A percentile compares a stretch with the other conserved stretches of the same genome.
Evolutionary conservation across 306 rosid species (phyloP).

Genomic region (Glycine latifolia): DNA sequence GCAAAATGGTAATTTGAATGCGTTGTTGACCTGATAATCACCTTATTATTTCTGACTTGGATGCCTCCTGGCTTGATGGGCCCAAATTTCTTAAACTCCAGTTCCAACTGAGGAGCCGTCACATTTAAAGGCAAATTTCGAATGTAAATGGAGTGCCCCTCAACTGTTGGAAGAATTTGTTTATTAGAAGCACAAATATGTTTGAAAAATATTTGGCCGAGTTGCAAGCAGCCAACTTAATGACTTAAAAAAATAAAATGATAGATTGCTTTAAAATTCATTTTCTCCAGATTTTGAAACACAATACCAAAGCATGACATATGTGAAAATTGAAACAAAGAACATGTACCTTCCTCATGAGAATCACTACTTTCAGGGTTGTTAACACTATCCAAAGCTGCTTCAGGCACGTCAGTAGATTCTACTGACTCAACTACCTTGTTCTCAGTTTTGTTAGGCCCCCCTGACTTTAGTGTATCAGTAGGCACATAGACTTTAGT

Average conservation of each 20-base stretch:
- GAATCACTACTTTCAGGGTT: slow-evolving; percentile 55
- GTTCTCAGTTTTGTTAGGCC: slow-evolving; percentile 54
- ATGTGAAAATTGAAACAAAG: slow-evolving; percentile 25
- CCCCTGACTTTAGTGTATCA: slow-evolving; percentile 50
- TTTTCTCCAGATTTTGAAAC: slow-evolving; percentile 30
- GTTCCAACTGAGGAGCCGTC: slow-evolving; percentile 64
- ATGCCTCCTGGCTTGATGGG: slow-evolving; percentile 74
- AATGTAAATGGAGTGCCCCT: slow-evolving; percentile 75
- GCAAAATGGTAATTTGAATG: slow-evolving; percentile 13
- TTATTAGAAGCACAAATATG: slow-evolving; percentile 39
- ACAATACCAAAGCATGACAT: neutral
- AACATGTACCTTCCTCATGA: slow-evolving; percentile 66
- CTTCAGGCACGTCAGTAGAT: slow-evolving; percentile 59
- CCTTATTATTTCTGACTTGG: slow-evolving; percentile 81
- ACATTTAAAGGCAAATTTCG: slow-evolving; percentile 68
- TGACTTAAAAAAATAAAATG: slow-evolving; percentile 15
- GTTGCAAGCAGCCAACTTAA: slow-evolving; percentile 12
- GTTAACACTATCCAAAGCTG: slow-evolving; percentile 48
- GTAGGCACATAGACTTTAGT: slow-evolving; percentile 70
- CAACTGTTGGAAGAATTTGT: slow-evolving; percentile 51
- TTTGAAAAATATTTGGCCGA: neutral
- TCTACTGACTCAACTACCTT: slow-evolving; percentile 46
- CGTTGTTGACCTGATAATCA: slow-evolving; percentile 41
- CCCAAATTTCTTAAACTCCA: slow-evolving; percentile 74
- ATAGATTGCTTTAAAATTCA: slow-evolving; percentile 3